Base-by-base conservation (phyloP, 2,329 filamentous ascomycete species). In the Colletotrichum sp. region DNA sequence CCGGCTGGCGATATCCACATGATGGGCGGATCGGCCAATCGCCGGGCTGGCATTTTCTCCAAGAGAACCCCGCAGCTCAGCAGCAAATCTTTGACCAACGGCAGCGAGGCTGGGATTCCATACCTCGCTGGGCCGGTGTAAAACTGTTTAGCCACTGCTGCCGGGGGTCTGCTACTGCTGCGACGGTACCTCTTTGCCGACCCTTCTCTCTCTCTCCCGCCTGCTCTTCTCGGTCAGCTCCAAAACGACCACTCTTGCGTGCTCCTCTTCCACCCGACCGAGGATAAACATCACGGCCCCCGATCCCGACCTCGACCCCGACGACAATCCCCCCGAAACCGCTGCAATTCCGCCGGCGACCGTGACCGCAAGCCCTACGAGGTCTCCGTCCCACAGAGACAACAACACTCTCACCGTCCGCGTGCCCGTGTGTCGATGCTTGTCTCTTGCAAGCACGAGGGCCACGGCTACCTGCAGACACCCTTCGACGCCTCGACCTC, bases 381-480 rank as follows among this genome's bases (percentile, higher is more conserved):
- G 63, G 73, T 59, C 64, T 44, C 44, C 63, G 30, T 55, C 21
- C 39, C 66, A 28, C 39, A 60, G 59, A 66, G 30, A 24, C 72
- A 74, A 68, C n/a, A 44, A 49, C 44, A 24, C 44, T 52, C 44
- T 71, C 68, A 44, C 57, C 77, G 66, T 73, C 72, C 66, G 63
- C 60, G 64, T 70, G 71, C 67, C 30, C 62, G 71, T 57, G 62
- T 72, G 68, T 75, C 69, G 68, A 72, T 77, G 68, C 72, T 68
- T 72, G 68, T 69, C 55, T 60, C n/a, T 57, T 21, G 68, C 72
- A 75, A 64, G 68, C 68, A 76, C 71, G 62, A 73, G 75, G 76
- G 49, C 66, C 39, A 71, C 77, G 77, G 77, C 68, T 77, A 72
- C 67, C 72, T 76, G 77, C 77, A 77, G 73, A 76, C 39, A 66